Evolutionary conservation across 495 filamentous ascomycete genomes (phyloP), one percentile per base, ranked within the genome.

Genomic region (Podospora pseudocomata): DNA sequence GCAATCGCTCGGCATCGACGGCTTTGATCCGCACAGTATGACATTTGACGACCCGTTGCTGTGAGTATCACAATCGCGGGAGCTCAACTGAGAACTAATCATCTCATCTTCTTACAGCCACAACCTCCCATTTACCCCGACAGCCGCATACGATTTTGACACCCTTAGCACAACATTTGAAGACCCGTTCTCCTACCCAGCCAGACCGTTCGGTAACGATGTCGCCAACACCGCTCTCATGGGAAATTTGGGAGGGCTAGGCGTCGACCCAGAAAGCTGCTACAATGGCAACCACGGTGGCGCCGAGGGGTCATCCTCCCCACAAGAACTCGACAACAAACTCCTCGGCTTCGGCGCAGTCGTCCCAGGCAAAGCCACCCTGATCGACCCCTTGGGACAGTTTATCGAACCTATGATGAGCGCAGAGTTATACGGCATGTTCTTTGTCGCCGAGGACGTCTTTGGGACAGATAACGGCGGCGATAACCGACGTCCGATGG

Each of bases 391-490:
- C 20, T 49, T 67, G 0, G 75, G 67, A 20, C 70, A 74, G 55
- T 67, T 75, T 26, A 71, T 82, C 77, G 86, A 73, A 80, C 84
- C 92, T 26, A 84, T 85, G 39, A 87, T 96, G 75, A 86, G 89
- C 9, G 92, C 92, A 57, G 93, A 96, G 77, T 80, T 97, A 34
- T 92, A 95, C 74, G 93, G 93, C 80, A 96, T 96, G 92, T 97
- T 97, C 81, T 96, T 95, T 73, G 86, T 97, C 5, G 93, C 93
- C 62, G 93, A 97, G 72, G 84, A 85, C 65, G 85, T 87, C 6
- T 87, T 85, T 72, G 80, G 80, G 49, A 79, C 76, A 18, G 80
- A 82, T 63, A 76, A 75, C 27, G 80, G 81, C 65, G 75, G 78
- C 61, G 77, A 69, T 16, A 65, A 75, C 28, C 78, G 80, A 80